Percentiles rank a stretch among this genome's conserved stretches.
phyloP scores from a whole-genome alignment of 805 yeast genomes.

The Lipomyces kockii region DNA sequence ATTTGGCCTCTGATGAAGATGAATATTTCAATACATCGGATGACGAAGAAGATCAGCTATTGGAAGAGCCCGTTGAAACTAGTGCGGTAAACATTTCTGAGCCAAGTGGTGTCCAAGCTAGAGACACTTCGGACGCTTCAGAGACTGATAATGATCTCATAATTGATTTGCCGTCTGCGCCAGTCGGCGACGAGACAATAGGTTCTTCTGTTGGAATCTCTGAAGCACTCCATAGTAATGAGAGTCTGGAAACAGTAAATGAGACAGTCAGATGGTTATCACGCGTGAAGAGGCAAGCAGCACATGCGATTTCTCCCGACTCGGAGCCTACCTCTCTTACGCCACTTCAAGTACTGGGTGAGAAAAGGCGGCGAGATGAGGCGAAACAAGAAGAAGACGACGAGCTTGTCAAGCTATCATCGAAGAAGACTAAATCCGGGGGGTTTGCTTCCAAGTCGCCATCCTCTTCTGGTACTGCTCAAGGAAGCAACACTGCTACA shows the following conservation, averaged over 20 bases:
- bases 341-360: slow-evolving; percentile 16
- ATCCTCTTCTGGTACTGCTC: neutral
- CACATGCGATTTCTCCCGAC: neutral
- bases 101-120: neutral
- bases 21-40: slow-evolving; percentile 38
- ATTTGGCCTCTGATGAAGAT: slow-evolving; percentile 29
- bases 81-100: neutral
- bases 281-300: neutral
- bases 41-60: slow-evolving; percentile 19
- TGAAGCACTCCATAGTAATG: neutral
- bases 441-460: neutral
- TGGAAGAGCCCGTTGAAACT: slow-evolving; percentile 2
- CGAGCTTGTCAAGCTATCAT: slow-evolving; percentile 24
- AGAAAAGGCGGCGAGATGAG: slow-evolving; percentile 32
- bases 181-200: neutral
- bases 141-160: slow-evolving; percentile 10
- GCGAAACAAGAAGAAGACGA: slow-evolving; percentile 30
- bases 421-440: slow-evolving; percentile 14
- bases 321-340: slow-evolving; percentile 4
- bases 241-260: neutral
- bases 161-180: neutral
- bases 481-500: neutral
- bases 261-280: neutral
- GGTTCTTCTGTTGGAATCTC: neutral
- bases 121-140: slow-evolving; percentile 1